Percentiles rank a stretch among this genome's conserved stretches.
These are phyloP conservation scores for Grifola frondosa DNA, from an alignment of 1,284 basidiomycete genomes.

Conservation along the genomic window DNA sequence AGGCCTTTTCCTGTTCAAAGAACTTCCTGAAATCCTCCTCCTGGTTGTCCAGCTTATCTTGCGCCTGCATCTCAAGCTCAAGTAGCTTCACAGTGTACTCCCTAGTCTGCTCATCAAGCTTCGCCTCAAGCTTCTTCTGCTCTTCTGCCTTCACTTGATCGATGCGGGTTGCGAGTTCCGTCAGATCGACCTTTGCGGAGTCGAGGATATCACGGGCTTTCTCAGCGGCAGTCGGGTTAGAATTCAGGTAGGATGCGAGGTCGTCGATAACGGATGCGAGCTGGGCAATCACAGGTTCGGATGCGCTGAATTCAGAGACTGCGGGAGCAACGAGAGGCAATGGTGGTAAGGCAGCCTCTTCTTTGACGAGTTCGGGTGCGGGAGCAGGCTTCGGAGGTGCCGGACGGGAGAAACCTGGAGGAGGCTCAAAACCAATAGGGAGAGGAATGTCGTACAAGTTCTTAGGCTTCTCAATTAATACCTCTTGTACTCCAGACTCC, in stretches of 20 bases:
- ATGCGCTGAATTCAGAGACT: constrained; percentile 69
- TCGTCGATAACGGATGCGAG: constrained; percentile 93
- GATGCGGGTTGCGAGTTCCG: constrained; percentile 75
- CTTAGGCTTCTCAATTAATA: too few species aligned
- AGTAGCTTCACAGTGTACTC: constrained; percentile 86
- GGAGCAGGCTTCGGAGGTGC: constrained; percentile 42
- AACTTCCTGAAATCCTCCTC: constrained; percentile 86
- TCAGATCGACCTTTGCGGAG: constrained; percentile 81
- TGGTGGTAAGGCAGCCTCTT: constrained; percentile 21
- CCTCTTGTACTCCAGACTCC: constrained; percentile 23
- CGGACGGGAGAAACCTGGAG: constrained; percentile 78
- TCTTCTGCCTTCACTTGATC: constrained; percentile 84
- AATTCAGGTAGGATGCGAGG: constrained; percentile 80
- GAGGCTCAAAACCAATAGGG: constrained; percentile 88
- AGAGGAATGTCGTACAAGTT: constrained; percentile 72
- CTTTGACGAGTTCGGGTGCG: constrained; percentile 34
- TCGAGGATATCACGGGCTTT: constrained; percentile 74
- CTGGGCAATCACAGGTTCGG: constrained; percentile 89
- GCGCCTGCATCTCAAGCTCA: constrained; percentile 80
- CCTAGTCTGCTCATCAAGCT: constrained; percentile 79
- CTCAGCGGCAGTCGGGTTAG: constrained; percentile 66
- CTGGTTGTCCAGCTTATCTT: constrained; percentile 82
- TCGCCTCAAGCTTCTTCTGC: constrained; percentile 71
- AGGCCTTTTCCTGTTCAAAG: constrained; percentile 79
- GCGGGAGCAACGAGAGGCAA: constrained; percentile 84